phyloP scores from a whole-genome alignment of 129 eudicot species.

The Solidago caesia region DNA sequence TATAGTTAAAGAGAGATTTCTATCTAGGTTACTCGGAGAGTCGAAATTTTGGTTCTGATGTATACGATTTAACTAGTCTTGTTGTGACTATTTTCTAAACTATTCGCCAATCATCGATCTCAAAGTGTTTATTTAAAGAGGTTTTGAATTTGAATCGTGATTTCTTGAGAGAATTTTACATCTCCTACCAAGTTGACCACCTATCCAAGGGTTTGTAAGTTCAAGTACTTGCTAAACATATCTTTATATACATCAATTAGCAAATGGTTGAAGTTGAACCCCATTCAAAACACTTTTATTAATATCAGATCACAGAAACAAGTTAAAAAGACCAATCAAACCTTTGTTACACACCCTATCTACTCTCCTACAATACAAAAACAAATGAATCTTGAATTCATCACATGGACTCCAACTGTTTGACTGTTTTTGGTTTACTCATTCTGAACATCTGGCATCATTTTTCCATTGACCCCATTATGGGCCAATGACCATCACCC shows the following conservation, averaged over 20 bases:
- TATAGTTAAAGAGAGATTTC: too few species aligned
- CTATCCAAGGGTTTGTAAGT: too few species aligned
- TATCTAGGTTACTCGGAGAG: neutral
- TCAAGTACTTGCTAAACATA: too few species aligned
- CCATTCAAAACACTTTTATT: neutral
- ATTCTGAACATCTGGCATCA: slow-evolving; percentile 54
- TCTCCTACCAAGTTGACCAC: too few species aligned
- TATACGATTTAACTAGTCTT: too few species aligned
- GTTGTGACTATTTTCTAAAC: too few species aligned
- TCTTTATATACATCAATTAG: too few species aligned
- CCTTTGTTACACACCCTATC: slow-evolving; percentile 22
- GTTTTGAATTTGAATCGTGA: too few species aligned
- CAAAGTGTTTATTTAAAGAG: too few species aligned
- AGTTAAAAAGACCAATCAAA: slow-evolving; percentile 20
- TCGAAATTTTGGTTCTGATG: too few species aligned
- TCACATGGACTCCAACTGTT: slow-evolving; percentile 50
- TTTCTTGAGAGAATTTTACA: too few species aligned
- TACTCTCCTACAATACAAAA: slow-evolving; percentile 22
- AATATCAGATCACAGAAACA: neutral
- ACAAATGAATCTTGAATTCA: slow-evolving; percentile 36
- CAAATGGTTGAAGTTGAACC: neutral
- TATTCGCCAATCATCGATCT: too few species aligned
- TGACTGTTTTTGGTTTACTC: slow-evolving; percentile 47
- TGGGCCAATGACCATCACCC: slow-evolving; percentile 37
- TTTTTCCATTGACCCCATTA: slow-evolving; percentile 48